These are phyloP conservation scores for Chloris gayana DNA, from an alignment of 176 grass and related monocot genomes.

Conservation along the genomic window DNA sequence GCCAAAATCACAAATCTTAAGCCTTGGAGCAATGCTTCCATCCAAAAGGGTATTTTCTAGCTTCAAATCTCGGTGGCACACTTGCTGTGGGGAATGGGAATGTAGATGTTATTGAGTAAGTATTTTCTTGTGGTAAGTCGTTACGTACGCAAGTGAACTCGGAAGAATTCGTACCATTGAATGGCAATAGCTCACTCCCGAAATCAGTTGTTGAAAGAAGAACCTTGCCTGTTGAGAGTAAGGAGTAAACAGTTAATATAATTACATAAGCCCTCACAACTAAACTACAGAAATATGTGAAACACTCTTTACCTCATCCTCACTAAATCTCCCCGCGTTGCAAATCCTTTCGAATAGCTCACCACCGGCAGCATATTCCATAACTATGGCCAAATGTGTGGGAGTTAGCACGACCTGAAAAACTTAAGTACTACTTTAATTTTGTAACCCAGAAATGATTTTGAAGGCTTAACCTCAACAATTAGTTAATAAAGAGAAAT, in stretches of 20 bases:
- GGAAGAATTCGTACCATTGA: constrained; percentile 66
- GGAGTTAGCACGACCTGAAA: constrained; percentile 92
- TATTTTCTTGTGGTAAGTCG: background rate
- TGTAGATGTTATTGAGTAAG: background rate
- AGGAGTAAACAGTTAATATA: constrained; percentile 23
- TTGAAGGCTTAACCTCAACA: constrained; percentile 10
- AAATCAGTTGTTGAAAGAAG: constrained; percentile 96
- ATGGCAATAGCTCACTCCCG: constrained; percentile 96
- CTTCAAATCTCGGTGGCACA: constrained; percentile 93
- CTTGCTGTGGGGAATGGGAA: constrained; percentile 62
- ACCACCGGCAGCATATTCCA: constrained; percentile 94
- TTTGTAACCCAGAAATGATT: constrained; percentile 24
- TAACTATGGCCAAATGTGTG: constrained; percentile 95
- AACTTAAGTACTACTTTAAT: constrained; percentile 36
- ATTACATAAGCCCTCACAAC: background rate
- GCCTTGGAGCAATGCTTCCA: constrained; percentile 77
- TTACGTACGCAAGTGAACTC: background rate
- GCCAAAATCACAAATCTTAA: constrained; percentile 96
- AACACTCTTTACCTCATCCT: constrained; percentile 71
- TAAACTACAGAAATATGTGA: background rate
- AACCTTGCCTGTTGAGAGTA: constrained; percentile 64
- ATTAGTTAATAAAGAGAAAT: constrained; percentile 4
- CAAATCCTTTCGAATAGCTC: constrained; percentile 96
- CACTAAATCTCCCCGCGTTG: constrained; percentile 88
- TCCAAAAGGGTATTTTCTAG: constrained; percentile 96